These are phyloP conservation scores for Acer campestre DNA, from an alignment of 345 rosid genomes.

Conservation along the genomic window DNA sequence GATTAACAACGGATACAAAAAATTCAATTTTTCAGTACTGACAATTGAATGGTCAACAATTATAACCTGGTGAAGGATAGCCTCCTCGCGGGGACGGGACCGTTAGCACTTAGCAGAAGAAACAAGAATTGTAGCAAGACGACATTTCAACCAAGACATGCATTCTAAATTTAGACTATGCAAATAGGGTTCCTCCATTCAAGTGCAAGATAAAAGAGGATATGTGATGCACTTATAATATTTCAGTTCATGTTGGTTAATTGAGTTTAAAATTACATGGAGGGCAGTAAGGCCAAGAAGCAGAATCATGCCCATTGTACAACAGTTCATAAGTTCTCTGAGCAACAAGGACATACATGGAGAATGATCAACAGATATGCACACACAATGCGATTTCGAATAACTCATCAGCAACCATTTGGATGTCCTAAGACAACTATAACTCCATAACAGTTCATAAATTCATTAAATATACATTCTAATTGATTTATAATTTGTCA, in stretches of 20 bases:
- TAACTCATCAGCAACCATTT: background rate
- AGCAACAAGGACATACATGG: background rate
- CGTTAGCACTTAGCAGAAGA: background rate
- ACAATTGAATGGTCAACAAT: too few relatives aligned
- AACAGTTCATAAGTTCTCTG: background rate
- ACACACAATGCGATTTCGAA: background rate
- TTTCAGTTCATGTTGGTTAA: too few relatives aligned
- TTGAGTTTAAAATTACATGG: too few relatives aligned
- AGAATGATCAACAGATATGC: background rate
- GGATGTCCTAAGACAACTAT: background rate
- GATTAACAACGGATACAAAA: background rate
- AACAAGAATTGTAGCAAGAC: too few relatives aligned
- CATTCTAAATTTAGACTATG: too few relatives aligned
- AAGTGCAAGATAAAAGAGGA: too few relatives aligned
- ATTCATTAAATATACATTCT: background rate
- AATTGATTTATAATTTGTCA: slow-evolving; percentile 3
- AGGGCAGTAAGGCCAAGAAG: too few relatives aligned
- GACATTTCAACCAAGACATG: too few relatives aligned
- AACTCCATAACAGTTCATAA: background rate
- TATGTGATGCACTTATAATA: too few relatives aligned
- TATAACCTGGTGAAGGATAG: slow-evolving; percentile 13
- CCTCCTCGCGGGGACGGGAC: slow-evolving; percentile 35
- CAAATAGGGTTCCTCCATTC: too few relatives aligned
- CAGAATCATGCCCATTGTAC: too few relatives aligned
- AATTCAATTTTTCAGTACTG: too few relatives aligned